phyloP scores from a whole-genome alignment of 305 asterid genomes.

The Galium porrigens region DNA sequence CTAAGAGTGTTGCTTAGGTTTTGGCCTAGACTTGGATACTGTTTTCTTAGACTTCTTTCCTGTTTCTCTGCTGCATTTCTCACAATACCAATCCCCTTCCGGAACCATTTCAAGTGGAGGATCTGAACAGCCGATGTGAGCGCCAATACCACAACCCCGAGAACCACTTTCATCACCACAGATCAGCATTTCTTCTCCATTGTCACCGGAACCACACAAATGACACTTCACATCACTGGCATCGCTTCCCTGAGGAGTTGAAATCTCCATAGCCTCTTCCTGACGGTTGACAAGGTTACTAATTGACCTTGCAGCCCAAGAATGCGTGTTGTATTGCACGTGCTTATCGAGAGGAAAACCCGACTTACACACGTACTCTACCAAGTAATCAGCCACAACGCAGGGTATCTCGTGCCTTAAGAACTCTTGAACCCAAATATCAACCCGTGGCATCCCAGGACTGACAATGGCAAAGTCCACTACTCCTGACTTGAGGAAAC shows the following conservation, averaged over 20 bases:
- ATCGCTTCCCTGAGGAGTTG: slow-evolving; percentile 20
- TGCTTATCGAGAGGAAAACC: slow-evolving; percentile 61
- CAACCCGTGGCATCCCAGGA: slow-evolving; percentile 58
- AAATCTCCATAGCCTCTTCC: slow-evolving; percentile 33
- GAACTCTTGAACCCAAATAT: slow-evolving; percentile 79
- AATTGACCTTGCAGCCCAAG: slow-evolving; percentile 63
- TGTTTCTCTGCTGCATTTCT: slow-evolving; percentile 20
- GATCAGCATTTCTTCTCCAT: slow-evolving; percentile 59
- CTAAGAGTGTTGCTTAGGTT: background rate
- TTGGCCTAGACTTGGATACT: background rate
- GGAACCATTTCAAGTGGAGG: slow-evolving; percentile 51
- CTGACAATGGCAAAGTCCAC: slow-evolving; percentile 64
- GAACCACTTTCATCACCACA: slow-evolving; percentile 43
- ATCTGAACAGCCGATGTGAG: slow-evolving; percentile 46
- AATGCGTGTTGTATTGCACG: slow-evolving; percentile 55
- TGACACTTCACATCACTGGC: slow-evolving; percentile 34
- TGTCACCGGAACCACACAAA: slow-evolving; percentile 38
- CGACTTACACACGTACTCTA: slow-evolving; percentile 77
- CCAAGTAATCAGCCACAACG: slow-evolving; percentile 62
- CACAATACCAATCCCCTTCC: slow-evolving; percentile 58
- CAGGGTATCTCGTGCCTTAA: slow-evolving; percentile 62
- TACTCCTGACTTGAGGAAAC: slow-evolving; percentile 40
- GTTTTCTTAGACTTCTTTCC: background rate
- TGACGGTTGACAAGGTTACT: slow-evolving; percentile 23
- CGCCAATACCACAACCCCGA: slow-evolving; percentile 48